These are phyloP conservation scores for Beta corolliflora DNA, from an alignment of 179 eudicot genomes.

Conservation along the genomic window DNA sequence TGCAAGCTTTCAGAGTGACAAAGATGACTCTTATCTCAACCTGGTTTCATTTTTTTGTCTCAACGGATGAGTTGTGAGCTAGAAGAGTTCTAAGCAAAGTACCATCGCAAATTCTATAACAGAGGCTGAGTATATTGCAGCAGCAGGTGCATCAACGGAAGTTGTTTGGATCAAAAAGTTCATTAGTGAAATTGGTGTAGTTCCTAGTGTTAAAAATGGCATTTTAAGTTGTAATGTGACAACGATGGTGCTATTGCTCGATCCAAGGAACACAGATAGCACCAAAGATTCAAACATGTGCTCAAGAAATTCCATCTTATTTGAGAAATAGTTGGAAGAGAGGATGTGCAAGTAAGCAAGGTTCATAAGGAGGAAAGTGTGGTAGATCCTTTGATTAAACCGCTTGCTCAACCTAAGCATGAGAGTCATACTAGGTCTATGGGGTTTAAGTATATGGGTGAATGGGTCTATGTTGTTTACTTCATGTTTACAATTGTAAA, in stretches of 20 bases:
- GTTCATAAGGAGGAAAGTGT: background rate
- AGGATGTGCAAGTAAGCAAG: background rate
- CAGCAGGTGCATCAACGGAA: background rate
- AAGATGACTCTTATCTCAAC: background rate
- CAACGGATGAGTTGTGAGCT: background rate
- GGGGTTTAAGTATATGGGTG: background rate
- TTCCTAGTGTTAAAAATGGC: background rate
- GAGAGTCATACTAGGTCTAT: background rate
- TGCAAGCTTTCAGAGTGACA: background rate
- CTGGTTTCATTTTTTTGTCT: constrained; percentile 1
- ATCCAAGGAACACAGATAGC: background rate
- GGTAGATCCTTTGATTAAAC: background rate
- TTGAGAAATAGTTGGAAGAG: background rate
- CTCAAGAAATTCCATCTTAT: background rate
- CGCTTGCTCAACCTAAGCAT: background rate
- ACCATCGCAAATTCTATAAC: background rate
- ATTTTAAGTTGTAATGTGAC: background rate
- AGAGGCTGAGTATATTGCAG: background rate
- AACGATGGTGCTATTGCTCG: background rate
- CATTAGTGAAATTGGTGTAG: too few relatives aligned
- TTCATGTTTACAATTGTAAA: background rate
- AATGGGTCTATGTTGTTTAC: background rate
- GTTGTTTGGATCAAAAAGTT: too few relatives aligned
- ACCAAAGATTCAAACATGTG: background rate
- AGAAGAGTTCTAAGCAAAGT: constrained; percentile 1